phyloP scores from a whole-genome alignment of 495 filamentous ascomycete genomes.

The Xylaria longipes region DNA sequence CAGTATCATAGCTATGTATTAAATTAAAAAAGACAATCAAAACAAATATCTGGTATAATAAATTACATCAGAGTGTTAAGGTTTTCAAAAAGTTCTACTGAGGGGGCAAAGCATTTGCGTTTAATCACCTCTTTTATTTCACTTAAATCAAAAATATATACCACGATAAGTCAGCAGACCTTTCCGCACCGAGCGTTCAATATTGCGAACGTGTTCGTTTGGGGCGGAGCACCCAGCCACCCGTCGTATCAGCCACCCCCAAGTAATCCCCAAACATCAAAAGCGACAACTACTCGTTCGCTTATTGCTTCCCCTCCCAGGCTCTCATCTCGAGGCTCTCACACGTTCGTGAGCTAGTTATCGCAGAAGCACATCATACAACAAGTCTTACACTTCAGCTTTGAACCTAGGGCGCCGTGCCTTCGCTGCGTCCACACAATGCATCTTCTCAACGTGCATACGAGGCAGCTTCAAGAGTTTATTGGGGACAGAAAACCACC shows the following conservation, averaged over 20 bases:
- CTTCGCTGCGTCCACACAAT: neutral
- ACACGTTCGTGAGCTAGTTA: neutral
- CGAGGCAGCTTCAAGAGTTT: neutral
- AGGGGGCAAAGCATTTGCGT: too few relatives aligned
- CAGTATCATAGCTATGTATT: too few relatives aligned
- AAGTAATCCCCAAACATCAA: too few relatives aligned
- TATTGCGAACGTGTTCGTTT: too few relatives aligned
- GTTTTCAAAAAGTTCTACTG: too few relatives aligned
- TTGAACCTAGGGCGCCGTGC: neutral
- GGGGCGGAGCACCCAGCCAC: neutral
- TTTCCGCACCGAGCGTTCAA: too few relatives aligned
- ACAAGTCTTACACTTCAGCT: neutral
- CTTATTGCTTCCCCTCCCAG: neutral
- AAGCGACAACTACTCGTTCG: neutral
- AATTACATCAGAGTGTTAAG: too few relatives aligned
- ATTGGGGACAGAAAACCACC: constrained; percentile 1
- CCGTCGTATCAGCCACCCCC: neutral
- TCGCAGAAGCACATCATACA: neutral
- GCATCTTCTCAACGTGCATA: neutral
- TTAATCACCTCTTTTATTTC: too few relatives aligned
- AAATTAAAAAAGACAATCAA: too few relatives aligned
- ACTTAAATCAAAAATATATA: too few relatives aligned
- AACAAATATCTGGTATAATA: too few relatives aligned
- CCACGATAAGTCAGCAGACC: too few relatives aligned
- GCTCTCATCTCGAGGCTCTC: neutral